Evolutionary conservation across 2,329 filamentous ascomycete species (phyloP).

Genomic region (Fusarium caatingaense): DNA sequence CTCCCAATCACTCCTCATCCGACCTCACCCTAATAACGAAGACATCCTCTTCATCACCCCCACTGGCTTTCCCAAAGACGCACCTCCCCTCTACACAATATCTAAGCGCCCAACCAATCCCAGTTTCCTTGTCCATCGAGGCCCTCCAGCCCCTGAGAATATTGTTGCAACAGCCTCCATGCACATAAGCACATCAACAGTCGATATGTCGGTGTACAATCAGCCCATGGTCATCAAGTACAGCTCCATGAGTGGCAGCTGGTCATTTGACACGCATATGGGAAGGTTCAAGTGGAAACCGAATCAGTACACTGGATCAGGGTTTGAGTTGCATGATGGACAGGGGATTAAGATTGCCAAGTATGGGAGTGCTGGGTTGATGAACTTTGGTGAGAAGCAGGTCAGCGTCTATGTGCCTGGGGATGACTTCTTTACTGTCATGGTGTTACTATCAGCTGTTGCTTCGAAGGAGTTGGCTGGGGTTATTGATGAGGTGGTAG

Average conservation of each 20-base stretch:
- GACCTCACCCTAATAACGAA: constrained; percentile 12
- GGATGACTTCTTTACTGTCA: constrained; percentile 39
- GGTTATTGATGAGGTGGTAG: constrained; percentile 17
- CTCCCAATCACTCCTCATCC: constrained; percentile 24
- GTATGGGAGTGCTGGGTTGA: constrained; percentile 30
- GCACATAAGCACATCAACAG: constrained; percentile 29
- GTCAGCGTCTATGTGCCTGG: constrained; percentile 36
- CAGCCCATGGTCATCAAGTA: constrained; percentile 37
- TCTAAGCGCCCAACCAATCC: constrained; percentile 21
- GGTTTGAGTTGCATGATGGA: constrained; percentile 34
- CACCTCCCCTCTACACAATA: constrained; percentile 40
- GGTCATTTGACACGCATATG: constrained; percentile 28
- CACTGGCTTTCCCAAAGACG: constrained; percentile 20
- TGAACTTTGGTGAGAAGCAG: constrained; percentile 31
- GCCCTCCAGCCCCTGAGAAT: constrained; percentile 23
- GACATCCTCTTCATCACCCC: constrained; percentile 27
- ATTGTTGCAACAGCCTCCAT: constrained; percentile 36
- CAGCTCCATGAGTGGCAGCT: constrained; percentile 32
- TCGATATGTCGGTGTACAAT: constrained; percentile 35
- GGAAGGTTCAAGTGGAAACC: constrained; percentile 47
- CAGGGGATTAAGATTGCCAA: constrained; percentile 36
- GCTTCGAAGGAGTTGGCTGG: constrained; percentile 23
- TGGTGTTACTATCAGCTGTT: constrained; percentile 39
- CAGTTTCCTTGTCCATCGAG: constrained; percentile 31
- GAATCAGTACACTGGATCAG: constrained; percentile 28